phyloP scores from a whole-genome alignment of 495 filamentous ascomycete genomes.

The Xylaria flabelliformis region DNA sequence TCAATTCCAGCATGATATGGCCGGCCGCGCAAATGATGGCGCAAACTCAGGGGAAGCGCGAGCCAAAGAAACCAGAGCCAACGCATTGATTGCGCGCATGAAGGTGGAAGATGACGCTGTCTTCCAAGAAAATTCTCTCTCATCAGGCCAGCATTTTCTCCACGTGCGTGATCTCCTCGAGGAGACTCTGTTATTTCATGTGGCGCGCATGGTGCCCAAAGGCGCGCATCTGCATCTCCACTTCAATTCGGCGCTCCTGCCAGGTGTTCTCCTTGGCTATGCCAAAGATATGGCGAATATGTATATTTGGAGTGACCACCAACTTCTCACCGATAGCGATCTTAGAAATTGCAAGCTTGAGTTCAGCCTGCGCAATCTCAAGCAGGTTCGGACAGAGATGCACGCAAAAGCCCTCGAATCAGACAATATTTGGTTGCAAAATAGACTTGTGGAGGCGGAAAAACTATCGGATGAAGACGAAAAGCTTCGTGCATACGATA shows the following conservation, averaged over 20 bases:
- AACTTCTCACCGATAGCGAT: conserved; percentile 38
- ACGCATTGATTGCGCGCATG: conserved; percentile 35
- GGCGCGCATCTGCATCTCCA: conserved; percentile 63
- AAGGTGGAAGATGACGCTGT: conserved; percentile 40
- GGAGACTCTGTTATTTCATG: conserved; percentile 49
- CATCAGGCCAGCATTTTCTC: conserved; percentile 14
- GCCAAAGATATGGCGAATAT: conserved; percentile 57
- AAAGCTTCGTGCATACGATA: conserved; percentile 23
- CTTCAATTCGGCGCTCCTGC: conserved; percentile 61
- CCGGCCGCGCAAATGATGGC: conserved; percentile 22
- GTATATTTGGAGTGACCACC: conserved; percentile 58
- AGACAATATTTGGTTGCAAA: not conserved
- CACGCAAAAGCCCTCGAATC: conserved; percentile 13
- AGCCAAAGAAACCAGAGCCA: conserved; percentile 31
- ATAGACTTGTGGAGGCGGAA: conserved; percentile 6
- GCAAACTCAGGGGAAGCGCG: conserved; percentile 28
- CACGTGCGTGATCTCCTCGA: conserved; percentile 28
- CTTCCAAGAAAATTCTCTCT: conserved; percentile 30
- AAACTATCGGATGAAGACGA: not conserved
- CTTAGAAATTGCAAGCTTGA: conserved; percentile 55
- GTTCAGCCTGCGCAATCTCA: conserved; percentile 53
- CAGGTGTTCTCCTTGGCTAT: conserved; percentile 55
- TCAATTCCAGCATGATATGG: conserved; percentile 35
- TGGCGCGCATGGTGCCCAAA: conserved; percentile 56
- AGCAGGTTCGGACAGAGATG: conserved; percentile 28